Base-by-base conservation (phyloP, 2,329 filamentous ascomycete species). In the Parastagonospora avenae region DNA sequence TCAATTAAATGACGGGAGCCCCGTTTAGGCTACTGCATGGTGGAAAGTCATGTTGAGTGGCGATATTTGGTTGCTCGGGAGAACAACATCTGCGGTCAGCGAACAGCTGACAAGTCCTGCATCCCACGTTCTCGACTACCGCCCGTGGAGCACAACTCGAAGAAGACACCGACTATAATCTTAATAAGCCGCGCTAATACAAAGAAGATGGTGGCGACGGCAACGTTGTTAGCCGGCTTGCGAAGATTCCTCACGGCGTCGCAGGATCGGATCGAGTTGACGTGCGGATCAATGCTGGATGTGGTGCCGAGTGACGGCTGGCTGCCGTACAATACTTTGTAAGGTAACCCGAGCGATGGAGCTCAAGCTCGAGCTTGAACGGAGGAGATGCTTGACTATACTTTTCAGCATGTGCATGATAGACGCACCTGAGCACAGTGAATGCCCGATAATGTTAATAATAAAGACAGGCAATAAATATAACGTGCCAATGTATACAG, bases 361-460 rank as follows among this genome's bases (percentile, higher is more conserved):
- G 46, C 46, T 38, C 32, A 43, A 54, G 50, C 47, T 48, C 37
- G 38, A 46, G 54, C 42, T 36, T 42, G 10, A 33, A 33, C n/a
- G 15, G 24, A 30, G n/a, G 16, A 51, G 27, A 27, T 36, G 10
- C 19, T 24, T 24, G 19, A 24, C 19, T 24, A 5, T 5, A 24
- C n/a, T 24, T 24, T 24, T 24, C 19, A 24, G 19, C 19, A 24
- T 24, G 19, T 5, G 19, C 19, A 24, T 24, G 5, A 24, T 24
- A 24, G 19, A 24, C 19, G 19, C 19, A 24, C 5, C 19, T 24
- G 19, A 24, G 5, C 19, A 24, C 5, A 5, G 19, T 24, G 19
- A 3, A 3, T 24, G 19, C 19, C 5, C 19, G 3, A 24, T 24
- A 24, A 24, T 24, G 19, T 24, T 24, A 3, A 24, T 24, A 24